Evolutionary conservation across 345 rosid genomes (phyloP), one percentile per base, ranked within the genome.

Genomic region (Camelina hispida): DNA sequence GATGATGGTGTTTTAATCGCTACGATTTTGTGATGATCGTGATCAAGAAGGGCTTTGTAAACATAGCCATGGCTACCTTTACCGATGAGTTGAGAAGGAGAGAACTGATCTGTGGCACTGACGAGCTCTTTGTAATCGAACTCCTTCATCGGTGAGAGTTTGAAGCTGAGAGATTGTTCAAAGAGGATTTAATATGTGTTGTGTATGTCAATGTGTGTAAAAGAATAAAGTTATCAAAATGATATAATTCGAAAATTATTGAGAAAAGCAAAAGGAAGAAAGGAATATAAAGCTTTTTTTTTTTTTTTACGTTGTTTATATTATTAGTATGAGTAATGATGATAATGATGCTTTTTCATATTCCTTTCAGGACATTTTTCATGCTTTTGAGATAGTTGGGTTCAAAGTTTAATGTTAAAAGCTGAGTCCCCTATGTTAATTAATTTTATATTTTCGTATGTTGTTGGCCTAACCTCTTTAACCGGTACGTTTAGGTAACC

Each of bases 21-120:
- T 2, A 89, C 85, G 68, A 55, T 4, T 43, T 13, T 52, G 13
- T 61, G 23, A 3, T 3, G 34, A 6, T 2, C 37, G 14, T 60
- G 50, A 34, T 34, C 37, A 48, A 87, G 81, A 52, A 61, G 32
- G 2, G 73, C 93, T 77, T 76, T 71, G 46, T 84, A 88, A 18
- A 91, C 81, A 1, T 83, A 81, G 23, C 96, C 96, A 50, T 91
- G 97, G 79, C 97, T 91, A 34, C 97, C 96, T 84, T 81, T 89
- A 8, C 97, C 97, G 4, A 91, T 52, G 60, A 91, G 85, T 1
- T 58, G 80, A 0, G 88, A 81, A 0, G 83, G 81, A 50, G 88
- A 88, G 85, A 92, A 92, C 23, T 71, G 65, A 37, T 80, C 71
- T 0, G 94, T 86, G 43, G 90, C 88, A 69, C 67, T 72, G 4